phyloP scores from a whole-genome alignment of 1,139 yeast species.

The Magnusiomyces suaveolens region DNA sequence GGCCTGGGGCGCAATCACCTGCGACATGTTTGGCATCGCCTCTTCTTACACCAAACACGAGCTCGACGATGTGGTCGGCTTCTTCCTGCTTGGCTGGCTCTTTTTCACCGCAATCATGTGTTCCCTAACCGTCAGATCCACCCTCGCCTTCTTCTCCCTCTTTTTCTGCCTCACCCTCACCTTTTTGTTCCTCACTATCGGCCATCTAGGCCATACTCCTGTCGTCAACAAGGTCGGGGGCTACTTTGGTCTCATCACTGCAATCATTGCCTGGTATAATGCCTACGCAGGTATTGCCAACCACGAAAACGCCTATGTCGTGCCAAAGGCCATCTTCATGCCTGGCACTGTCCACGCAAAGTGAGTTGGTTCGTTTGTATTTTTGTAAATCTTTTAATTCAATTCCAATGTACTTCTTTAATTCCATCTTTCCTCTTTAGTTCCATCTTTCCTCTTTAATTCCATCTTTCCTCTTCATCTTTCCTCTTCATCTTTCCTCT shows the following conservation, averaged over 20 bases:
- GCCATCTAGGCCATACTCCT: constrained; percentile 28
- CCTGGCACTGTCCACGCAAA: constrained; percentile 1
- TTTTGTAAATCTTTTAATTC: no score
- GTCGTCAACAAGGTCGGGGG: constrained; percentile 59
- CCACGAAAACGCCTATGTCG: constrained; percentile 2
- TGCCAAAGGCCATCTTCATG: constrained; percentile 4
- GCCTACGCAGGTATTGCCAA: constrained; percentile 33
- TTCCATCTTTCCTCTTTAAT: no score
- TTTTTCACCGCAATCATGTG: constrained; percentile 64
- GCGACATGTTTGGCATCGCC: constrained; percentile 62
- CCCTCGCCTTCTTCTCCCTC: constrained; percentile 60
- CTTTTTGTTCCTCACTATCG: constrained; percentile 29
- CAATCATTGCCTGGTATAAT: constrained; percentile 77
- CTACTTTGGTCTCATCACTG: constrained; percentile 63
- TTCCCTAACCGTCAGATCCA: constrained; percentile 65
- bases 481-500: no score
- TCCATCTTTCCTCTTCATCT: no score
- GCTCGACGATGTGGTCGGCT: constrained; percentile 52
- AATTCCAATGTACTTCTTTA: no score
- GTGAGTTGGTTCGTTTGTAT: no score
- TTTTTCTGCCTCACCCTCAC: constrained; percentile 46
- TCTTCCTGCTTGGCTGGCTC: constrained; percentile 69
- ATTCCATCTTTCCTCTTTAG: no score
- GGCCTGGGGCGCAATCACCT: constrained; percentile 54
- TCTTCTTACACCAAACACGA: constrained; percentile 42